A percentile compares a stretch with the other conserved stretches of the same genome.
Conservation (phyloP, 164 flowering plant species). For the Tinospora cordifolia region DNA sequence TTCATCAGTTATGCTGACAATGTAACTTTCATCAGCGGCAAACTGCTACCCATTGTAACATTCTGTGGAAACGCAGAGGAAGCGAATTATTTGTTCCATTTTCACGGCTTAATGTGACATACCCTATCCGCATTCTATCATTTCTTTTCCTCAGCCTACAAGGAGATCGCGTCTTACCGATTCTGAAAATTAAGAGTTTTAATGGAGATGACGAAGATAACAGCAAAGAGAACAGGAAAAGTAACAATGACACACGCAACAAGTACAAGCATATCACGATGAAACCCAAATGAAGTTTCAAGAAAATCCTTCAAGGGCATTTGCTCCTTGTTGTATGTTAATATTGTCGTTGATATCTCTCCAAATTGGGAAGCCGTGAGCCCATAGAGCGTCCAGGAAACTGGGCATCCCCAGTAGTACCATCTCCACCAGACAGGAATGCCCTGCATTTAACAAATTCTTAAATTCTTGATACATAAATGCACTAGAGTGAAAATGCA, state of each 20-base stretch:
- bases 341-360: slow-evolving; percentile 12
- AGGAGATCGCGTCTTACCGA: background rate
- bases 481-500: background rate
- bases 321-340: slow-evolving; percentile 8
- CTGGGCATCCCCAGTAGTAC: slow-evolving; percentile 29
- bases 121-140: background rate
- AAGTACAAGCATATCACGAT: slow-evolving; percentile 18
- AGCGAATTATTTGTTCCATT: background rate
- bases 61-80: too few species aligned
- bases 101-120: background rate
- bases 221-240: slow-evolving; percentile 20
- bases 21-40: too few species aligned
- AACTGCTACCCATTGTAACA: too few species aligned
- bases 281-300: slow-evolving; percentile 17
- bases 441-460: slow-evolving; percentile 12
- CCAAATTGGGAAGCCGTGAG: slow-evolving; percentile 28
- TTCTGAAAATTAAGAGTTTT: slow-evolving; percentile 54
- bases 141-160: too few species aligned
- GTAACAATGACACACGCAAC: slow-evolving; percentile 22
- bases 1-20: too few species aligned
- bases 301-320: slow-evolving; percentile 18
- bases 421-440: slow-evolving; percentile 30
- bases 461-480: background rate
- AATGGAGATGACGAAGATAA: slow-evolving; percentile 15
- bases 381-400: slow-evolving; percentile 30